Base-by-base conservation (phyloP, 2,329 filamentous ascomycete genomes). In the Calonectria pteridis region DNA sequence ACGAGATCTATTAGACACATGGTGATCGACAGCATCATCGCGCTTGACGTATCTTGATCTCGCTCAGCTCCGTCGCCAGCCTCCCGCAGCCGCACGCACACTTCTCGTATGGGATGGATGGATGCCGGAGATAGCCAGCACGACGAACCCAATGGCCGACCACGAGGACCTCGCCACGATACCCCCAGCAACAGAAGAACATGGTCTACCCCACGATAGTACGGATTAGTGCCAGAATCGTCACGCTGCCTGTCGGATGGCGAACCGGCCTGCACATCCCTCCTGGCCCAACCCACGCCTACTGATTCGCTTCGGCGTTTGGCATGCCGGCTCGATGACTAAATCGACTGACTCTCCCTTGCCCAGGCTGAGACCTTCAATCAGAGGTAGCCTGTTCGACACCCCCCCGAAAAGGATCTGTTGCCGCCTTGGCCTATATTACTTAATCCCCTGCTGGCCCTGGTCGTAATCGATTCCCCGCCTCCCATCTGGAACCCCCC, bases 331-430 rank as follows among this genome's bases (percentile, higher is more conserved):
- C 33, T 63, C 28, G 23, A 63, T 73, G 72, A 67, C 72, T 55
- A 67, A 63, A 73, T 63, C 51, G 51, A 51, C 23, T 29, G 67
- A 67, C 23, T 37, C 64, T 71, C 72, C 63, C 68, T 73, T 58
- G 55, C 28, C 23, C 70, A 58, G 35, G 13, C 63, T 71, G 72
- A 74, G 72, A 71, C 64, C 68, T 50, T 62, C 55, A 50, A 37
- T 59, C 55, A 65, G 29, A 66, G n/a, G 46, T 14, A 74, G 55
- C 64, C 68, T 62, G 13, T 33, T 37, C 7, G 33, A 65, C 55
- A 40, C 51, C 71, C 62, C 37, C 37, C 46, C 33, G 7, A 26
- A 59, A 40, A 31, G 29, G 43, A 35, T 63, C 23, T 23, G 40
- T 51, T 40, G 35, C 31, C 29, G 31, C 53, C 49, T 63, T 68